Conservation (phyloP, 768 basidiomycete genomes). For the Mycena galericulata region DNA sequence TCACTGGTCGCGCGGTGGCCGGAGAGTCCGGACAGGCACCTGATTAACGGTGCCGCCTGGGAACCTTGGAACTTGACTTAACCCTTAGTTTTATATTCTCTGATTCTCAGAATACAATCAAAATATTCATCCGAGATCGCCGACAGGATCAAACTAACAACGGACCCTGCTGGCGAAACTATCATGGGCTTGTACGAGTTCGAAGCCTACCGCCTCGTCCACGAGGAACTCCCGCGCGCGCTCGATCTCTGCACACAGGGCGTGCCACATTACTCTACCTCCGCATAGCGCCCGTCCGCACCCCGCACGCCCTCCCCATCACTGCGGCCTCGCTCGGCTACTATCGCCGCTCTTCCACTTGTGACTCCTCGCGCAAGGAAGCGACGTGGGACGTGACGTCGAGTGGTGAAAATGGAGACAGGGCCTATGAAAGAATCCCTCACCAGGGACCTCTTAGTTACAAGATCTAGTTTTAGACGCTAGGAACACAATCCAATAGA, state of each 20-base stretch:
- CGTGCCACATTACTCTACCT: conserved; percentile 27
- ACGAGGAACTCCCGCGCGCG: conserved; percentile 30
- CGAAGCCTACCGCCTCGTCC: conserved; percentile 28
- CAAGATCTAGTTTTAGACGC: conserved; percentile 25
- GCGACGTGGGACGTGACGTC: conserved; percentile 31
- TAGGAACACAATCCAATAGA: too few relatives aligned
- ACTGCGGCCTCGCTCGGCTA: conserved; percentile 30
- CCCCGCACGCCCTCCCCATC: conserved; percentile 26
- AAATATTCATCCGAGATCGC: neutral
- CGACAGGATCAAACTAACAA: conserved; percentile 32
- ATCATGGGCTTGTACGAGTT: conserved; percentile 32
- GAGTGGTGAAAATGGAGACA: conserved; percentile 36
- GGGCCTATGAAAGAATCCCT: conserved; percentile 32
- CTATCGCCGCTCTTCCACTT: conserved; percentile 35
- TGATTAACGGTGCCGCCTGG: conserved; percentile 31
- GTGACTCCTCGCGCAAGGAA: conserved; percentile 26
- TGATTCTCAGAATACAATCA: too few relatives aligned
- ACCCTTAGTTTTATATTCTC: conserved; percentile 17
- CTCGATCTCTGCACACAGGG: conserved; percentile 23
- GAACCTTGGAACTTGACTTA: conserved; percentile 27
- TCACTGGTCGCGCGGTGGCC: conserved; percentile 28
- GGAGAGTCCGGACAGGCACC: conserved; percentile 21
- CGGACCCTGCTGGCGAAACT: conserved; percentile 24
- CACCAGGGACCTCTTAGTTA: conserved; percentile 19
- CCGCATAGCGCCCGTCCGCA: conserved; percentile 31